Base-by-base conservation (phyloP, 805 yeast species). In the Cyberlindnera suaveolens region DNA sequence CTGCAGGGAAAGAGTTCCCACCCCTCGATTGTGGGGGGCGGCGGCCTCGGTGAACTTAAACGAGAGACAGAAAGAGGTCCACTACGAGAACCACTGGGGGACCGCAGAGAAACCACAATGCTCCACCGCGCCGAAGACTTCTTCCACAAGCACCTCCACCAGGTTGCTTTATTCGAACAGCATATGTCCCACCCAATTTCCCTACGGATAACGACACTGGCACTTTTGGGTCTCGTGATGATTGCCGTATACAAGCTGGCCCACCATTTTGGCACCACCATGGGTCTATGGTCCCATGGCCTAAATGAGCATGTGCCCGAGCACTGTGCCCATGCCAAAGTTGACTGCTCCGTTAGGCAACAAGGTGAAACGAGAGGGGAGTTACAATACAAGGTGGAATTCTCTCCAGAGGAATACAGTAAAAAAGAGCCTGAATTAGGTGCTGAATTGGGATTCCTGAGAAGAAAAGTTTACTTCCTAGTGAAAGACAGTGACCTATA, bases 361-460 rank as follows among this genome's bases (percentile, higher is more conserved):
- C 35, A n/a, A 31, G 33, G 33, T 31, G 33, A n/a, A n/a, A 31
- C 15, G 17, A 31, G 16, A 15, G 15, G 16, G 1, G 8, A 13
- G 35, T 7, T 38, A 11, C 16, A 66, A 20, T 85, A 80, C 57
- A 85, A 84, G 59, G 71, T 84, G 51, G 95, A 85, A 57, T 86
- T 86, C 61, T 77, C 85, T 27, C 93, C 95, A 0, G 90, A 82
- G 52, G 95, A 86, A 53, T 85, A 78, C 57, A 47, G 60, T 30
- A 45, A 63, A 51, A 74, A 74, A 47, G 76, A 85, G 44, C 82
- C 80, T 5, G 90, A 78, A 46, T 72, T 70, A 40, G 95, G 95
- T 1, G 78, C 90, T 9, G 75, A 81, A 16, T 69, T 90, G 30
- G 72, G 68, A 15, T 78, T 81, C 49, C 68, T 88, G 43, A 72